phyloP scores from a whole-genome alignment of 257 asterid species.

The Solanum arcanum region DNA sequence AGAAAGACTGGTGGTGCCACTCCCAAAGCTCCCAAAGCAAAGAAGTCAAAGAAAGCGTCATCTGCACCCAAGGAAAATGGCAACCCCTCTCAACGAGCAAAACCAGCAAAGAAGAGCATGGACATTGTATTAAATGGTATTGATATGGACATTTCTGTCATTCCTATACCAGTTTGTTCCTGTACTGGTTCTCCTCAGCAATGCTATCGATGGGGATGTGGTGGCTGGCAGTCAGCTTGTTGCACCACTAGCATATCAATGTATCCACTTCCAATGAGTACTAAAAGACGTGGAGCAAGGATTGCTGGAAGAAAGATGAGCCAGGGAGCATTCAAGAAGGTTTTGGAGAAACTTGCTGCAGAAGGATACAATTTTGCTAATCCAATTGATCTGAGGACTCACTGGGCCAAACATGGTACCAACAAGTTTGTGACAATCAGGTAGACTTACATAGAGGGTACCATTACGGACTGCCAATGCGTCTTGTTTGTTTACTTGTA shows the following conservation, averaged over 20 bases:
- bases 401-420: slow-evolving; percentile 98
- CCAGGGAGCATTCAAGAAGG: slow-evolving; percentile 95
- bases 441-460: slow-evolving; percentile 24
- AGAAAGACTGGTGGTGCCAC: slow-evolving; percentile 38
- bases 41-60: slow-evolving; percentile 51
- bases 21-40: slow-evolving; percentile 56
- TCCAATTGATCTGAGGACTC: slow-evolving; percentile 82
- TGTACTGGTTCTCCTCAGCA: slow-evolving; percentile 95
- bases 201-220: slow-evolving; percentile 96
- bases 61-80: slow-evolving; percentile 51
- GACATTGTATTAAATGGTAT: slow-evolving; percentile 79
- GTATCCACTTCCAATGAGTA: slow-evolving; percentile 96
- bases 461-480: slow-evolving; percentile 6
- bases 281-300: slow-evolving; percentile 88
- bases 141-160: slow-evolving; percentile 77
- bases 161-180: slow-evolving; percentile 89
- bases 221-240: slow-evolving; percentile 99
- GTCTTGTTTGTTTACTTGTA: slow-evolving; percentile 44
- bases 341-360: slow-evolving; percentile 69
- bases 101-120: slow-evolving; percentile 57
- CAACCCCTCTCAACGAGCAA: slow-evolving; percentile 46
- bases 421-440: slow-evolving; percentile 94
- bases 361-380: slow-evolving; percentile 68
- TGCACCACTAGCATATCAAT: slow-evolving; percentile 84
- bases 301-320: slow-evolving; percentile 99